phyloP scores from a whole-genome alignment of 2,329 filamentous ascomycete species.

The Ascochyta fabae region DNA sequence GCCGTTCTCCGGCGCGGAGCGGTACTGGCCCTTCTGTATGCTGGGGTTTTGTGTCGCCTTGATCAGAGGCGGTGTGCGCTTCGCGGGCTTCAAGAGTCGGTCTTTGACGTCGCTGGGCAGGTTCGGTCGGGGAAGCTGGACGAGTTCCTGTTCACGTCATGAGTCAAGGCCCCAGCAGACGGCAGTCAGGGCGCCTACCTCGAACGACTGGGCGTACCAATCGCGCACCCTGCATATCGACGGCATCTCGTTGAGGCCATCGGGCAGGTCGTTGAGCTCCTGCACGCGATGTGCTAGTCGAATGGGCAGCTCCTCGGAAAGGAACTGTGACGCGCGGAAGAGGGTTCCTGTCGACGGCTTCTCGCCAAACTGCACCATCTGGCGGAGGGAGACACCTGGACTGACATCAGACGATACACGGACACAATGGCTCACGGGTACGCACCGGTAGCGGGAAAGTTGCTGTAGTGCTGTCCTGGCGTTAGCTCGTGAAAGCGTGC shows the following conservation, averaged over 20 bases:
- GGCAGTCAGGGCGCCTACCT: slow-evolving; percentile 65
- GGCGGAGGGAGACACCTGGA: slow-evolving; percentile 73
- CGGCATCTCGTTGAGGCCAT: slow-evolving; percentile 97
- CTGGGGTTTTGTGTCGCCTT: slow-evolving; percentile 91
- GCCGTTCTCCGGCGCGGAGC: slow-evolving; percentile 59
- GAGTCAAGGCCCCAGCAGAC: slow-evolving; percentile 34
- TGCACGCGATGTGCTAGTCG: slow-evolving; percentile 94
- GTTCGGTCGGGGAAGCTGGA: slow-evolving; percentile 77
- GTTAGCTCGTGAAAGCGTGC: slow-evolving; percentile 29
- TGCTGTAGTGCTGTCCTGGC: slow-evolving; percentile 75
- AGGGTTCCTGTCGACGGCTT: slow-evolving; percentile 89
- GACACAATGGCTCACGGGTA: slow-evolving; percentile 72
- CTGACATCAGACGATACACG: slow-evolving; percentile 22
- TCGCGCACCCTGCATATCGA: slow-evolving; percentile 94
- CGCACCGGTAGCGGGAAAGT: slow-evolving; percentile 94
- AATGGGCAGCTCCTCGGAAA: slow-evolving; percentile 97
- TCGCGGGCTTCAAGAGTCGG: slow-evolving; percentile 74
- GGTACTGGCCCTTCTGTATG: slow-evolving; percentile 81
- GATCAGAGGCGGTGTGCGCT: slow-evolving; percentile 68
- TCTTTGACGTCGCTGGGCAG: slow-evolving; percentile 78
- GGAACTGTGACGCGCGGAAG: slow-evolving; percentile 96
- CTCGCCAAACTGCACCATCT: slow-evolving; percentile 99
- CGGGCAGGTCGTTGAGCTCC: slow-evolving; percentile 88
- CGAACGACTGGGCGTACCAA: slow-evolving; percentile 99
- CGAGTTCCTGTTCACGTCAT: slow-evolving; percentile 76